Conservation (phyloP, 495 filamentous ascomycete genomes). For the Thozetella sp. region DNA sequence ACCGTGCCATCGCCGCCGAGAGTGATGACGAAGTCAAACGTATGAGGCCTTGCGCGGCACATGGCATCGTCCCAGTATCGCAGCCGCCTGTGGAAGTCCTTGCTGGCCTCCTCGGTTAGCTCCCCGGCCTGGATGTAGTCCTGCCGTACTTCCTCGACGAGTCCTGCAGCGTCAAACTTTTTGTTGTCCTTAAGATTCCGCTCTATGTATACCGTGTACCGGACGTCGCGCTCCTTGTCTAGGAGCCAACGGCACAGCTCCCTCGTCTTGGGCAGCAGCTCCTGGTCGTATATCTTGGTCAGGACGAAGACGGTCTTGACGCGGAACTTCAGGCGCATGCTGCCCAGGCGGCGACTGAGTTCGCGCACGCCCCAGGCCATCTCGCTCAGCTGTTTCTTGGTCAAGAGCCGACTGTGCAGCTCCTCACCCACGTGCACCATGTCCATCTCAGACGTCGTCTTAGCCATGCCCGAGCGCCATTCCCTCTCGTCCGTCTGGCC, state of each 20-base stretch:
- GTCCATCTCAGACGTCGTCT: conserved; percentile 25
- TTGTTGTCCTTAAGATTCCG: conserved; percentile 67
- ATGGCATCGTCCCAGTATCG: conserved; percentile 83
- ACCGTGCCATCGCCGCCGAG: conserved; percentile 98
- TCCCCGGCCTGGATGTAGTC: conserved; percentile 27
- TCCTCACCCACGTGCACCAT: conserved; percentile 21
- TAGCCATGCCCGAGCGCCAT: conserved; percentile 38
- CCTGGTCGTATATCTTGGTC: conserved; percentile 85
- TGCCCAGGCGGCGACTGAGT: conserved; percentile 81
- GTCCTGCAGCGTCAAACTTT: conserved; percentile 66
- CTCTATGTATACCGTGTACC: conserved; percentile 82
- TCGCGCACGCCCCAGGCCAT: conserved; percentile 96
- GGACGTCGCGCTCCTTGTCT: conserved; percentile 65
- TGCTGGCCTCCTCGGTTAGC: conserved; percentile 40
- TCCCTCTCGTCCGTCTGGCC: conserved; percentile 47
- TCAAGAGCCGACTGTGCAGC: conserved; percentile 64
- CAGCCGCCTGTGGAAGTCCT: conserved; percentile 59
- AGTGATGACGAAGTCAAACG: conserved; percentile 91
- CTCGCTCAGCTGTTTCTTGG: conserved; percentile 89
- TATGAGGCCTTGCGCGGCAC: conserved; percentile 75
- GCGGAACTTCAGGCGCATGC: conserved; percentile 74
- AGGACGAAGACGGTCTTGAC: conserved; percentile 85
- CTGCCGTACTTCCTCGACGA: conserved; percentile 48
- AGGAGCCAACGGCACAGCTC: conserved; percentile 85
- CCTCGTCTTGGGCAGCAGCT: conserved; percentile 75